A percentile compares a stretch with the other conserved stretches of the same genome.
phyloP scores from a whole-genome alignment of 768 basidiomycete species.

The Psilocybe subaeruginosa region DNA sequence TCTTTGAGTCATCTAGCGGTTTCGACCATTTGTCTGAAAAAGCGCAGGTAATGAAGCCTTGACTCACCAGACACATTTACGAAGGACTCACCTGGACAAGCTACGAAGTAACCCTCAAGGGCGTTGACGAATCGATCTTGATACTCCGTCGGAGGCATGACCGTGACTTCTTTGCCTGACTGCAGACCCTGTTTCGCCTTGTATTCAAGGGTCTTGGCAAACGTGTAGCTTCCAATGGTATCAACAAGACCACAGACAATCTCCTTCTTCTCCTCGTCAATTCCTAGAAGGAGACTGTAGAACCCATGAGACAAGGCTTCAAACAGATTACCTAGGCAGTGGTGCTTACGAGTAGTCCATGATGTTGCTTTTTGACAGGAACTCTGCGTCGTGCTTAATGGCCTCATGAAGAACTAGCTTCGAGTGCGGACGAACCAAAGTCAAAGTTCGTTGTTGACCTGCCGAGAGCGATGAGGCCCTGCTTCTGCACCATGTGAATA shows the following conservation, averaged over 20 bases:
- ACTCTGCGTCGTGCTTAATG: conserved; percentile 71
- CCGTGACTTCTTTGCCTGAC: conserved; percentile 71
- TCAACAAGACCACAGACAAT: conserved; percentile 83
- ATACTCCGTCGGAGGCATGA: conserved; percentile 81
- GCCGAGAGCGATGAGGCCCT: not conserved
- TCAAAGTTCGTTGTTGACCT: conserved; percentile 69
- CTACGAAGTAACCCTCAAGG: conserved; percentile 74
- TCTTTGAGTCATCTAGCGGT: conserved; percentile 40
- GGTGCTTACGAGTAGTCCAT: conserved; percentile 84
- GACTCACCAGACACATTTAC: not conserved
- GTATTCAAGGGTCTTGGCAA: conserved; percentile 86
- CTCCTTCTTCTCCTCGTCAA: conserved; percentile 67
- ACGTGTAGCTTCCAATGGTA: conserved; percentile 85
- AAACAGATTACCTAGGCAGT: not conserved
- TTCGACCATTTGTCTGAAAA: conserved; percentile 53
- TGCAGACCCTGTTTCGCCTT: conserved; percentile 81
- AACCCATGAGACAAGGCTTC: not conserved
- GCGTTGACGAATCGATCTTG: conserved; percentile 75
- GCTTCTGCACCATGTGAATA: not conserved
- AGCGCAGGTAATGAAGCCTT: not conserved
- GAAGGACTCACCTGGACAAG: conserved; percentile 64
- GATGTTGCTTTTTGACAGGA: conserved; percentile 73
- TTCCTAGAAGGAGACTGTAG: conserved; percentile 67
- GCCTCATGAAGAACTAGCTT: conserved; percentile 74
- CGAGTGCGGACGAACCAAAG: conserved; percentile 72